Percentiles rank a stretch among this genome's conserved stretches.
phyloP scores from a whole-genome alignment of 768 basidiomycete species.

The Calocera cornea region DNA sequence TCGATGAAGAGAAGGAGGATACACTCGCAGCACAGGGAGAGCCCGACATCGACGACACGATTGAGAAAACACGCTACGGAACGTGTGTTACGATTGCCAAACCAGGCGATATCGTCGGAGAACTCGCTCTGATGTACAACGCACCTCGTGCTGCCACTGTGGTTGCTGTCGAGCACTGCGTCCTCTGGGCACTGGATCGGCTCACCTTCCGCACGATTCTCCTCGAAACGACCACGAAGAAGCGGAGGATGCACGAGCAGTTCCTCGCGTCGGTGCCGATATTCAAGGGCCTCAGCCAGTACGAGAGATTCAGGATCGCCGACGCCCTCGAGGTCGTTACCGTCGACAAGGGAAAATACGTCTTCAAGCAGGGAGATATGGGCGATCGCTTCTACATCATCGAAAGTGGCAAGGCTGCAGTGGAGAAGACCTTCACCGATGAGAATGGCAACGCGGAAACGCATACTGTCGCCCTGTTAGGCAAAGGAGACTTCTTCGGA shows the following conservation, averaged over 20 bases:
- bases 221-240: conserved; percentile 77
- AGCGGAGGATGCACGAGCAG: conserved; percentile 90
- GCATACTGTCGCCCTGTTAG: conserved; percentile 58
- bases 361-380: conserved; percentile 86
- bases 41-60: conserved; percentile 38
- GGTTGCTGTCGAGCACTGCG: conserved; percentile 64
- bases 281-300: conserved; percentile 68
- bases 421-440: conserved; percentile 55
- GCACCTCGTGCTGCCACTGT: conserved; percentile 93
- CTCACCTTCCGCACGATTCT: conserved; percentile 98
- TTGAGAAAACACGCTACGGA: conserved; percentile 55
- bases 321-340: conserved; percentile 80
- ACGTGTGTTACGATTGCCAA: conserved; percentile 73
- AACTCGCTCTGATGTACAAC: conserved; percentile 96
- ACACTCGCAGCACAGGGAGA: conserved; percentile 17
- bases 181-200: conserved; percentile 90
- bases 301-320: conserved; percentile 92
- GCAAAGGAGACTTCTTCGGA: conserved; percentile 96
- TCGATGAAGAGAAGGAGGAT: conserved; percentile 28
- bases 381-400: conserved; percentile 97
- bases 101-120: conserved; percentile 81
- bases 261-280: conserved; percentile 87
- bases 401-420: conserved; percentile 82
- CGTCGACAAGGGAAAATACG: conserved; percentile 70
- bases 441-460: conserved; percentile 48